Conservation (phyloP, 2,329 filamentous ascomycete genomes). For the Golovinomyces cichoracearum region DNA sequence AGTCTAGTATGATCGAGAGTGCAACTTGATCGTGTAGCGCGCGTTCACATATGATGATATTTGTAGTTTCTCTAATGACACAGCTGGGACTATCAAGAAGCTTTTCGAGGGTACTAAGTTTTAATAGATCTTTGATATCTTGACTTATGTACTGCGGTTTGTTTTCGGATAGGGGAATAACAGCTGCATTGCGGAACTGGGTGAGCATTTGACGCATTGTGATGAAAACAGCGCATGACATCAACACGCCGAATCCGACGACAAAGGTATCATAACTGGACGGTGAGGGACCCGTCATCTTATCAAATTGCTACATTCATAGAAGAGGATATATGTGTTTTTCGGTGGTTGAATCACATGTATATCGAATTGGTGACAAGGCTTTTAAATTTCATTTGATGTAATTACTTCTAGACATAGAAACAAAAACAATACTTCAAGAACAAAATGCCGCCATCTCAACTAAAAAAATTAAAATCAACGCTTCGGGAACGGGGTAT, state of each 20-base stretch:
- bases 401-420: too few species aligned
- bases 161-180: conserved; percentile 36
- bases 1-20: conserved; percentile 26
- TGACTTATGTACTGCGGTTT: conserved; percentile 51
- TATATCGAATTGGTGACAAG: too few species aligned
- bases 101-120: conserved; percentile 37
- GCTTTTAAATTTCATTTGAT: too few species aligned
- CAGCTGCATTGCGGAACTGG: conserved; percentile 34
- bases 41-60: conserved; percentile 29
- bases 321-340: too few species aligned
- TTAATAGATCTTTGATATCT: conserved; percentile 46
- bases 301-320: conserved; percentile 7
- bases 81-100: conserved; percentile 46
- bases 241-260: conserved; percentile 17
- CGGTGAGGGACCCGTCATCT: conserved; percentile 13
- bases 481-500: conserved; percentile 76
- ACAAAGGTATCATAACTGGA: conserved; percentile 8
- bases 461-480: conserved; percentile 83
- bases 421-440: background rate
- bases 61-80: conserved; percentile 42
- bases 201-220: conserved; percentile 32
- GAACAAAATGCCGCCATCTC: conserved; percentile 62
- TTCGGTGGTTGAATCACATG: too few species aligned
- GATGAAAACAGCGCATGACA: conserved; percentile 30
- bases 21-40: conserved; percentile 31